Evolutionary conservation across 306 rosid species (phyloP).

Genomic region (Prunus campanulata): DNA sequence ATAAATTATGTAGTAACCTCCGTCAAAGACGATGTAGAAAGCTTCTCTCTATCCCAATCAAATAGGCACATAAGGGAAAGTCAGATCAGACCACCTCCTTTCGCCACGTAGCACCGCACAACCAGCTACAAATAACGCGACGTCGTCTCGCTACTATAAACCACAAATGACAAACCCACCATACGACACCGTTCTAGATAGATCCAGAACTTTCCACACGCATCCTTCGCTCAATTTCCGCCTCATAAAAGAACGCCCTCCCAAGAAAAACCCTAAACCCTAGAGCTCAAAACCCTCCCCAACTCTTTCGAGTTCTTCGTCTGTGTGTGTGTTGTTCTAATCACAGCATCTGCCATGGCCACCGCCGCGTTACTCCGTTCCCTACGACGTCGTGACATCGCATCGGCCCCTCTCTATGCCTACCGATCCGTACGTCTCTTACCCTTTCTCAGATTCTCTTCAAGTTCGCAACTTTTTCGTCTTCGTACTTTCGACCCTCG

Average conservation of each 20-base stretch:
- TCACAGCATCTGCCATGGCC: slow-evolving; percentile 27
- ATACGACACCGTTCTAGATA: neutral
- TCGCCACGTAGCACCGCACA: neutral
- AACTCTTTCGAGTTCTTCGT: neutral
- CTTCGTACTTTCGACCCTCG: too few species aligned
- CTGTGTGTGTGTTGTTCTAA: neutral
- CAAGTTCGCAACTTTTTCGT: neutral
- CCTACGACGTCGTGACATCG: slow-evolving; percentile 35
- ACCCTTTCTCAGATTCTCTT: neutral
- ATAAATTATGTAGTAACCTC: too few species aligned
- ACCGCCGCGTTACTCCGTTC: slow-evolving; percentile 35
- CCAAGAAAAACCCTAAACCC: slow-evolving; percentile 37
- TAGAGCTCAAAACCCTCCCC: neutral
- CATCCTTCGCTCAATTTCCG: slow-evolving; percentile 7
- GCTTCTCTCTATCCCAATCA: neutral
- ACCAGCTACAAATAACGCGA: neutral
- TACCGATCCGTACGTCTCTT: slow-evolving; percentile 56
- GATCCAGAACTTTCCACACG: slow-evolving; percentile 50
- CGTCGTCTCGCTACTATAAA: neutral
- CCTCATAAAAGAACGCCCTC: slow-evolving; percentile 1
- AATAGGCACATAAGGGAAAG: neutral
- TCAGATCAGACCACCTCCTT: neutral
- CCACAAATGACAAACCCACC: neutral
- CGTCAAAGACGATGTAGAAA: neutral
- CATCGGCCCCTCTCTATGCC: slow-evolving; percentile 30